phyloP scores from a whole-genome alignment of 1,284 basidiomycete genomes.

The Hemileia vastatrix region DNA sequence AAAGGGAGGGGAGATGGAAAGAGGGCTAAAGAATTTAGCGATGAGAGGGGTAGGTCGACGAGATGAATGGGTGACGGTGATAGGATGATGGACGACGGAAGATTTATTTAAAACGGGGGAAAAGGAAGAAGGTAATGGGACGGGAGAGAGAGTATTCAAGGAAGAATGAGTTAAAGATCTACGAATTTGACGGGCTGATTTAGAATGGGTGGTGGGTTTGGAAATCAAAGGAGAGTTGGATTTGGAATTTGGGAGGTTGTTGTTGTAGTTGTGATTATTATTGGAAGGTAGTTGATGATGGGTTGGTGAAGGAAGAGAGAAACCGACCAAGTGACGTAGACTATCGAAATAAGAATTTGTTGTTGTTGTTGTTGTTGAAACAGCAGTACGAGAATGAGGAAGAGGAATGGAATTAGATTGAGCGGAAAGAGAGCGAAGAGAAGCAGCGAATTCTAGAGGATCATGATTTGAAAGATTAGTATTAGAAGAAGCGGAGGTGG shows the following conservation, averaged over 20 bases:
- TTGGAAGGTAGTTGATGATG: background rate
- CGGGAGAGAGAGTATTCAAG: no score
- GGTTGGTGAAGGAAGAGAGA: background rate
- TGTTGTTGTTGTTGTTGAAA: background rate
- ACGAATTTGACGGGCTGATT: no score
- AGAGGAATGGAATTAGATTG: constrained; percentile 10
- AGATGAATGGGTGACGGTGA: background rate
- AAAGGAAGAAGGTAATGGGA: no score
- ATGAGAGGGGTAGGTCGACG: no score
- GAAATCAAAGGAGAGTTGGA: no score
- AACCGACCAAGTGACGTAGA: background rate
- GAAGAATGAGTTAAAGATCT: no score
- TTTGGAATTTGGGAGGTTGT: background rate
- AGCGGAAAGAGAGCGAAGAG: constrained; percentile 4
- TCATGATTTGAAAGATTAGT: background rate
- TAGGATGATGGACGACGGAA: no score
- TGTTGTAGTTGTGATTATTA: background rate
- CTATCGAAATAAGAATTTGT: constrained; percentile 1
- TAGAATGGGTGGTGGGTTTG: no score
- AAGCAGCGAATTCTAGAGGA: constrained; percentile 11
- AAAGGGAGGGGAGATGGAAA: background rate
- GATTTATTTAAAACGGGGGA: no score
- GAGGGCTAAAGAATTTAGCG: no score
- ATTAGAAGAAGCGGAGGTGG: background rate
- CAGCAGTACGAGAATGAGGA: background rate